Base-by-base conservation (phyloP, 805 yeast genomes). In the Starmera caribaea region DNA sequence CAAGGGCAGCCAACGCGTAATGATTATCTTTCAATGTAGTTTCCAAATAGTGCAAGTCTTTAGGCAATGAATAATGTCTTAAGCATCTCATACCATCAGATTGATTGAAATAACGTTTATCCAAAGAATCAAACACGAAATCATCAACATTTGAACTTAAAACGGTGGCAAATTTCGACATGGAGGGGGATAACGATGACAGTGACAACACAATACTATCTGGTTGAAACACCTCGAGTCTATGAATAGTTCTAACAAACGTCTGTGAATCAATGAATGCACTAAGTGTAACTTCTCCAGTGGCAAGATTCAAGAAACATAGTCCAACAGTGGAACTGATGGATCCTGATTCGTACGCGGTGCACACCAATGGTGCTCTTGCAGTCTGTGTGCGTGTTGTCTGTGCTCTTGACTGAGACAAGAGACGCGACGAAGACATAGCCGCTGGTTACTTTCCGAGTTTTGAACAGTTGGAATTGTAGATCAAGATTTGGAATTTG, bases 211-310 rank as follows among this genome's bases (percentile, higher is more conserved):
- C 40, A 5, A 69, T 54, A 27, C 62, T 67, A 3, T 61, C 47
- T 0, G 66, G 68, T 10, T 52, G 48, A 35, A 51, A 53, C 1
- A 68, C 51, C 15, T 57, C 59, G 1, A 69, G 38, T 41, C 64
- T 65, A 42, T 71, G 69, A 8, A 71, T 49, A 0, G 73, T 66
- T 35, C 73, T 51, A 3, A 69, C 68, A 40, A 58, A 69, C 0
- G 73, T 69, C 44, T 65, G 73, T 0, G 75, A 63, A 45, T 71
- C 76, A 15, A 60, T 50, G 12, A 63, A 53, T 12, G 60, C 62
- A 12, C 68, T 58, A 15, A 66, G 38, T 2, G 53, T 54, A 41
- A 70, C 40, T 30, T 55, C 61, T 4, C 71, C 73, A 0, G 67
- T 63, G 29, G 52, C 58, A 12, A 60, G 48, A 38, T 63, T 56